Percentiles rank a stretch among this genome's conserved stretches.
These are phyloP conservation scores for Saccharomycopsis sp. DNA, from an alignment of 805 yeast species.

Conservation along the genomic window DNA sequence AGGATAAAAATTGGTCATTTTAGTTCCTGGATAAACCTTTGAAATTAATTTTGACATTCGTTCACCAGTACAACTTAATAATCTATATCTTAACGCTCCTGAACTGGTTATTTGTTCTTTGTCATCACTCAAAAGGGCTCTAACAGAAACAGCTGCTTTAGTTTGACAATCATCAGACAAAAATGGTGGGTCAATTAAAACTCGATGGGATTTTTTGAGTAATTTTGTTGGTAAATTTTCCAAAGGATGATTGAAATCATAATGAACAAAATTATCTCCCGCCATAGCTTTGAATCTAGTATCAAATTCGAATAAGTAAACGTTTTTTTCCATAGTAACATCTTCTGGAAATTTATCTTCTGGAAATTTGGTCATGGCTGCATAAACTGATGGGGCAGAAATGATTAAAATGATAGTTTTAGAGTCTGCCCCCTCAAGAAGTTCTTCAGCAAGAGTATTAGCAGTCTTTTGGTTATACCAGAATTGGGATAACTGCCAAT, in stretches of 20 bases:
- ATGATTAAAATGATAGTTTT: slow-evolving; percentile 65
- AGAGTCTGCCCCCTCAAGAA: slow-evolving; percentile 66
- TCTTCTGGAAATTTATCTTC: slow-evolving; percentile 39
- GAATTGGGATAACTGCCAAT: slow-evolving; percentile 91
- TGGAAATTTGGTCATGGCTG: slow-evolving; percentile 50
- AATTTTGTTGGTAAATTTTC: slow-evolving; percentile 42
- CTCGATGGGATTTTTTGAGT: slow-evolving; percentile 53
- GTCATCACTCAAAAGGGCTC: slow-evolving; percentile 39
- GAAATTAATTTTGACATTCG: slow-evolving; percentile 62
- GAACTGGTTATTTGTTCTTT: slow-evolving; percentile 22
- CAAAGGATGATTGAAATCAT: slow-evolving; percentile 67
- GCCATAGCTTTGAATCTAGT: slow-evolving; percentile 65
- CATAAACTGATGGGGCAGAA: slow-evolving; percentile 88
- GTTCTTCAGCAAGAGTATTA: slow-evolving; percentile 50
- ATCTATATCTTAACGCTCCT: slow-evolving; percentile 35
- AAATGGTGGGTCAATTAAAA: slow-evolving; percentile 84
- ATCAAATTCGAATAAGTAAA: slow-evolving; percentile 73
- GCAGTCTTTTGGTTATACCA: slow-evolving; percentile 82
- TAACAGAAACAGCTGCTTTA: slow-evolving; percentile 54
- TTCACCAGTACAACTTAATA: slow-evolving; percentile 84
- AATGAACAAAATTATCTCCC: slow-evolving; percentile 57
- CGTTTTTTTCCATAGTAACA: slow-evolving; percentile 36
- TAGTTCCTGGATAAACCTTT: slow-evolving; percentile 51
- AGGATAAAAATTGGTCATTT: slow-evolving; percentile 60
- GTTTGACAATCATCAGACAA: slow-evolving; percentile 73